Evolutionary conservation across 2,329 filamentous ascomycete species (phyloP).

Genomic region (Aureobasidium namibiae): DNA sequence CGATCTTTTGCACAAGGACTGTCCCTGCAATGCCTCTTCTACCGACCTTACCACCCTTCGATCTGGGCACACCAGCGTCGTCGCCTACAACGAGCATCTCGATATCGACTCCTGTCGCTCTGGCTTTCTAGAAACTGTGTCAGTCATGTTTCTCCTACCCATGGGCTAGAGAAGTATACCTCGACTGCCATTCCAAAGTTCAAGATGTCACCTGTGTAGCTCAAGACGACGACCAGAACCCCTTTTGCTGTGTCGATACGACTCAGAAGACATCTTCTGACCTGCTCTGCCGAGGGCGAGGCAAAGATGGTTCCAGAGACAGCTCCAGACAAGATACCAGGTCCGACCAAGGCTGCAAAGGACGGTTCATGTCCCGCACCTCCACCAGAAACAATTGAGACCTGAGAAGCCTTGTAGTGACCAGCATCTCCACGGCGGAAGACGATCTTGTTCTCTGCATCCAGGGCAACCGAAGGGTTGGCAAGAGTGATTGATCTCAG

Average conservation of each 20-base stretch:
- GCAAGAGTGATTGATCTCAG: constrained; percentile 70
- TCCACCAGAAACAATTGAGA: constrained; percentile 80
- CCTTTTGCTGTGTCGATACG: constrained; percentile 64
- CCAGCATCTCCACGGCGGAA: constrained; percentile 57
- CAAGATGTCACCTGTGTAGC: constrained; percentile 43
- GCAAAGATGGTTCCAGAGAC: constrained; percentile 86
- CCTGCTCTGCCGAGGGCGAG: constrained; percentile 72
- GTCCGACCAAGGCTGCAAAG: constrained; percentile 77
- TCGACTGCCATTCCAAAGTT: constrained; percentile 14
- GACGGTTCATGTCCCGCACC: constrained; percentile 86
- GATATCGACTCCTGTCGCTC: constrained; percentile 64
- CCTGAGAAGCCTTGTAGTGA: constrained; percentile 40
- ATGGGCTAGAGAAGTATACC: background rate
- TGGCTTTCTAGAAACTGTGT: constrained; percentile 50
- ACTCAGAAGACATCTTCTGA: constrained; percentile 65
- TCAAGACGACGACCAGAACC: constrained; percentile 88
- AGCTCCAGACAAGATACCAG: constrained; percentile 69
- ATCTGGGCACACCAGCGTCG: constrained; percentile 79
- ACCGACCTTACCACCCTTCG: constrained; percentile 82
- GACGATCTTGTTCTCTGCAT: constrained; percentile 72
- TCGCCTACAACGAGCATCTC: constrained; percentile 91
- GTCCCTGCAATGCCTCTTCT: constrained; percentile 85
- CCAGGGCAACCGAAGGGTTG: constrained; percentile 75
- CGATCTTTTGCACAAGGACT: constrained; percentile 83
- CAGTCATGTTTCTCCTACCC: constrained; percentile 53